Conservation (phyloP, 2,329 filamentous ascomycete genomes). For the Cladosporium austrohemisphaericum region DNA sequence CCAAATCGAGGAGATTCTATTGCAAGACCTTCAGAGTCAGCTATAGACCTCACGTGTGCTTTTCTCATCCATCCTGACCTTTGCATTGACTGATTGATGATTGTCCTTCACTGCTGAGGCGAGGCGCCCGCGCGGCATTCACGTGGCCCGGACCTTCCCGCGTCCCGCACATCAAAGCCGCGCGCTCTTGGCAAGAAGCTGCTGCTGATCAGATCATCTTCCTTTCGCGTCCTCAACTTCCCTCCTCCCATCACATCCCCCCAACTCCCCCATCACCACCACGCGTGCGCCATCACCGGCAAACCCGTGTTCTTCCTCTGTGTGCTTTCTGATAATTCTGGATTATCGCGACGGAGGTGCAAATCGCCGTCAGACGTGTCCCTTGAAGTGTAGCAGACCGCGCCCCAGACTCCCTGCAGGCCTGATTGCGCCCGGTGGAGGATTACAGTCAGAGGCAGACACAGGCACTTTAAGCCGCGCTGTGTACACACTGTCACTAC, state of each 20-base stretch:
- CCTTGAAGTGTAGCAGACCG: slow-evolving; percentile 14
- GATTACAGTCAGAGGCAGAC: slow-evolving; percentile 10
- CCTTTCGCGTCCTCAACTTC: not conserved
- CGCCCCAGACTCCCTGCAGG: slow-evolving; percentile 8
- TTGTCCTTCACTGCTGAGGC: too few species aligned
- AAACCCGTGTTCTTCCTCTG: not conserved
- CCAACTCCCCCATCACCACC: slow-evolving; percentile 7
- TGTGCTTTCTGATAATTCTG: slow-evolving; percentile 13
- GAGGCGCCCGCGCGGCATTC: too few species aligned
- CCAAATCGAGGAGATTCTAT: too few species aligned
- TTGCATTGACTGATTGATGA: too few species aligned
- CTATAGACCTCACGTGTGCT: too few species aligned
- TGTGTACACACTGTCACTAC: slow-evolving; percentile 13
- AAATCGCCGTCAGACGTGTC: slow-evolving; percentile 1
- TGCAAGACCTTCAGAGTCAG: too few species aligned
- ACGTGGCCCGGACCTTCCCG: too few species aligned
- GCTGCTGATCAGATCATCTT: too few species aligned
- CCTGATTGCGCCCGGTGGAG: slow-evolving; percentile 13
- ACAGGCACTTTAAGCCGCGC: slow-evolving; percentile 15
- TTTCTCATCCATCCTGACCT: too few species aligned
- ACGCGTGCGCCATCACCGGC: slow-evolving; percentile 11
- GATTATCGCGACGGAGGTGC: slow-evolving; percentile 5
- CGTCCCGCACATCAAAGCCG: too few species aligned
- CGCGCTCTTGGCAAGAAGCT: too few species aligned
- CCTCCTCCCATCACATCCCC: slow-evolving; percentile 7